Evolutionary conservation across 805 yeast genomes (phyloP).

Genomic region (Cyberlindnera mycetangii): DNA sequence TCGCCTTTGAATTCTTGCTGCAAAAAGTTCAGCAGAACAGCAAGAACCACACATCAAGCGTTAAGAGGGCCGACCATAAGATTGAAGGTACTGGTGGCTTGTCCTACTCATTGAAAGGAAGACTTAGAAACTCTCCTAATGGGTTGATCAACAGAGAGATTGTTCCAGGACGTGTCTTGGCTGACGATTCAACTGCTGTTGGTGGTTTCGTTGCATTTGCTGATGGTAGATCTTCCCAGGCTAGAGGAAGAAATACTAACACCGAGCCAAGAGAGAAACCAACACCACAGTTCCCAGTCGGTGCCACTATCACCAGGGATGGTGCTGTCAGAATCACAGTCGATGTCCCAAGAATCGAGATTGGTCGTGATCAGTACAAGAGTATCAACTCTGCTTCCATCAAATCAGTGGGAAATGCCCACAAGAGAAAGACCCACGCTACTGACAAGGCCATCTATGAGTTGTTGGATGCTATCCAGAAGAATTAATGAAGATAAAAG

Average conservation of each 20-base stretch:
- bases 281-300: slow-evolving; percentile 37
- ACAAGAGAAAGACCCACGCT: neutral
- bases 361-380: neutral
- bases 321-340: slow-evolving; percentile 32
- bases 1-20: slow-evolving; percentile 31
- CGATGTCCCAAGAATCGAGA: slow-evolving; percentile 2
- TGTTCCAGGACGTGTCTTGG: slow-evolving; percentile 67
- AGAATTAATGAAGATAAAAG: slow-evolving; percentile 1
- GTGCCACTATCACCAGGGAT: slow-evolving; percentile 27
- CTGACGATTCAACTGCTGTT: slow-evolving; percentile 46
- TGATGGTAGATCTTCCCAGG: slow-evolving; percentile 28
- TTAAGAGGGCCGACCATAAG: slow-evolving; percentile 15
- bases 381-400: neutral
- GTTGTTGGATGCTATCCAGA: neutral
- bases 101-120: slow-evolving; percentile 65
- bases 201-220: slow-evolving; percentile 51
- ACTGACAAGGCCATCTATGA: neutral
- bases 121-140: slow-evolving; percentile 65
- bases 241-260: slow-evolving; percentile 36
- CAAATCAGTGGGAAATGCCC: neutral
- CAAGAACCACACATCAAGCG: slow-evolving; percentile 11
- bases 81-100: slow-evolving; percentile 76
- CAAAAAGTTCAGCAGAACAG: slow-evolving; percentile 6
- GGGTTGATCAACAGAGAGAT: slow-evolving; percentile 55
- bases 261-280: slow-evolving; percentile 41